Evolutionary conservation across 352 stramenopile species (phyloP).

Genomic region (Saprolegnia diclina): DNA sequence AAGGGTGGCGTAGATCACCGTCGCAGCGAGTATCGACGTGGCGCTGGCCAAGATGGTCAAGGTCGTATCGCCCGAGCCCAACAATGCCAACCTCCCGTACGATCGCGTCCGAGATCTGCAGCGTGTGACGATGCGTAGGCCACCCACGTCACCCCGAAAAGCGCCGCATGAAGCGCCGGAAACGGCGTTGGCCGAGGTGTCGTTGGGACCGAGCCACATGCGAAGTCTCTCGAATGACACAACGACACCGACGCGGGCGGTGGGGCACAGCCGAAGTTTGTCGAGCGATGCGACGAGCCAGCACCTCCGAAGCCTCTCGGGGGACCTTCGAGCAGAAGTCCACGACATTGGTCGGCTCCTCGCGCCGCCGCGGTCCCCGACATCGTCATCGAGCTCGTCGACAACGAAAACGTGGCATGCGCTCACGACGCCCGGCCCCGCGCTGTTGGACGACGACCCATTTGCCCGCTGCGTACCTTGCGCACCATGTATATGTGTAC

Average conservation of each 20-base stretch:
- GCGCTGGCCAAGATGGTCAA: slow-evolving; percentile 40
- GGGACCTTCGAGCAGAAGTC: not conserved
- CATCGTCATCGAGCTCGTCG: not conserved
- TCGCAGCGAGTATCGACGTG: slow-evolving; percentile 58
- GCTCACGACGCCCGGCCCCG: not conserved
- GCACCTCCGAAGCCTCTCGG: slow-evolving; percentile 3
- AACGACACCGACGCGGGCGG: not conserved
- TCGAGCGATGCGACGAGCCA: not conserved
- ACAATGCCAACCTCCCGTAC: too few relatives aligned
- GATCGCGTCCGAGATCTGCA: too few relatives aligned
- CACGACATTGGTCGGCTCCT: not conserved
- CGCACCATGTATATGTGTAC: too few relatives aligned
- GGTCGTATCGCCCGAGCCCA: not conserved
- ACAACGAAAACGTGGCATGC: slow-evolving; percentile 19
- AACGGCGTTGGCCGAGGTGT: not conserved
- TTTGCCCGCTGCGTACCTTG: slow-evolving; percentile 25
- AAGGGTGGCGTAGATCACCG: slow-evolving; percentile 27
- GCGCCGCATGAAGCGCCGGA: not conserved
- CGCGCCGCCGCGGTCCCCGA: not conserved
- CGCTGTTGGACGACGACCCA: slow-evolving; percentile 21
- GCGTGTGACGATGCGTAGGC: too few relatives aligned
- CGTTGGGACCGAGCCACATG: not conserved
- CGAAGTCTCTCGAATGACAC: slow-evolving; percentile 14
- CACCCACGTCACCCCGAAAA: not conserved
- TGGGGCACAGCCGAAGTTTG: not conserved